Evolutionary conservation across 2,329 filamentous ascomycete species (phyloP).

Genomic region (Ophiosphaerella herpotricha): DNA sequence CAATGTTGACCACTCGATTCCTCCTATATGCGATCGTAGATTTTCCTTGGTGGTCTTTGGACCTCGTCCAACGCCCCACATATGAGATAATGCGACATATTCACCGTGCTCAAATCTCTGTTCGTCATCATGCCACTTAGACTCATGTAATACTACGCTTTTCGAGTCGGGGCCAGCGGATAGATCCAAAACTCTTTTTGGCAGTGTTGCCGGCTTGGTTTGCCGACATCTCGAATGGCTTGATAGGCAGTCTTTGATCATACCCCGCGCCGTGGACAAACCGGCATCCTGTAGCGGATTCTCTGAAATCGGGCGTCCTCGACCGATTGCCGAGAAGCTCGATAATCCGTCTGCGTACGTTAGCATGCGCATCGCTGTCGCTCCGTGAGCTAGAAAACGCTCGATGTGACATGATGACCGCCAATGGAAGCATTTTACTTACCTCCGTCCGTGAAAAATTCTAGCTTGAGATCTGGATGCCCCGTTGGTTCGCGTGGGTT

Average conservation of each 20-base stretch:
- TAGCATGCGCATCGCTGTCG: constrained; percentile 3
- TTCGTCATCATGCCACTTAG: constrained; percentile 29
- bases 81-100: constrained; percentile 40
- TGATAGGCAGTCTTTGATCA: constrained; percentile 38
- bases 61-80: constrained; percentile 35
- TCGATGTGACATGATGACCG: neutral
- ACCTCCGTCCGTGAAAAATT: constrained; percentile 45
- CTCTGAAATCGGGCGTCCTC: constrained; percentile 35
- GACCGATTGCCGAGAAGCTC: constrained; percentile 42
- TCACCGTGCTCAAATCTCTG: constrained; percentile 37
- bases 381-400: neutral
- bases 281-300: constrained; percentile 36
- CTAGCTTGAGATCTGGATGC: constrained; percentile 43
- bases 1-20: constrained; percentile 32
- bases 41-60: constrained; percentile 36
- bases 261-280: constrained; percentile 25
- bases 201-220: constrained; percentile 26
- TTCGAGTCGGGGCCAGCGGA: constrained; percentile 33
- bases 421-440: constrained; percentile 14
- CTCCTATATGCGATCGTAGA: constrained; percentile 32
- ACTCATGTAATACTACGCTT: constrained; percentile 35
- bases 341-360: constrained; percentile 35
- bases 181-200: constrained; percentile 39
- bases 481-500: constrained; percentile 26
- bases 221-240: constrained; percentile 37